These are phyloP conservation scores for Dimocarpus longan DNA, from an alignment of 345 rosid species.

Conservation along the genomic window DNA sequence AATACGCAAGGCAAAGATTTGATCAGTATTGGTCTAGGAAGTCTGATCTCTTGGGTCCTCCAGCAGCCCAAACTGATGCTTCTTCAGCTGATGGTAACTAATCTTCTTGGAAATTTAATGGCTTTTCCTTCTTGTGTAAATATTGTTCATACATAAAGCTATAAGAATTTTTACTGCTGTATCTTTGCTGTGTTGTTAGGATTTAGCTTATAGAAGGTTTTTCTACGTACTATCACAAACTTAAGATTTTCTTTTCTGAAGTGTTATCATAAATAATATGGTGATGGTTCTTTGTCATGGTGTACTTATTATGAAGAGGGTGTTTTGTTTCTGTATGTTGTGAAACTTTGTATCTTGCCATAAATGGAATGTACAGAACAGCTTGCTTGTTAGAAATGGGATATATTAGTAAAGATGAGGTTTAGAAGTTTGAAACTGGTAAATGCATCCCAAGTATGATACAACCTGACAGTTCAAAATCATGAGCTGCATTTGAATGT, in stretches of 20 bases:
- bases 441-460: not conserved
- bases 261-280: not conserved
- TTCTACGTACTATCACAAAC: not conserved
- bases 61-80: conserved; percentile 9
- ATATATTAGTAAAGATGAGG: no score
- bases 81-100: conserved; percentile 19
- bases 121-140: not conserved
- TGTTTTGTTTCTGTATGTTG: not conserved
- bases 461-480: not conserved
- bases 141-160: conserved; percentile 10
- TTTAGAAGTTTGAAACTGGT: not conserved
- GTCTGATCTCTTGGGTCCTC: conserved; percentile 37
- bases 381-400: not conserved
- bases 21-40: conserved; percentile 55
- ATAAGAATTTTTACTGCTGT: not conserved
- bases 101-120: not conserved
- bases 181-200: not conserved
- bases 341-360: not conserved
- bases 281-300: not conserved
- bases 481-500: not conserved
- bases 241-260: no score
- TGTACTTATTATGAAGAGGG: not conserved
- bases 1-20: conserved; percentile 69
- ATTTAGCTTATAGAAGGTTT: conserved; percentile 1
- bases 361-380: not conserved